Evolutionary conservation across 345 rosid species (phyloP), one percentile per base, ranked within the genome.

Genomic region (Syzygium aqueum): DNA sequence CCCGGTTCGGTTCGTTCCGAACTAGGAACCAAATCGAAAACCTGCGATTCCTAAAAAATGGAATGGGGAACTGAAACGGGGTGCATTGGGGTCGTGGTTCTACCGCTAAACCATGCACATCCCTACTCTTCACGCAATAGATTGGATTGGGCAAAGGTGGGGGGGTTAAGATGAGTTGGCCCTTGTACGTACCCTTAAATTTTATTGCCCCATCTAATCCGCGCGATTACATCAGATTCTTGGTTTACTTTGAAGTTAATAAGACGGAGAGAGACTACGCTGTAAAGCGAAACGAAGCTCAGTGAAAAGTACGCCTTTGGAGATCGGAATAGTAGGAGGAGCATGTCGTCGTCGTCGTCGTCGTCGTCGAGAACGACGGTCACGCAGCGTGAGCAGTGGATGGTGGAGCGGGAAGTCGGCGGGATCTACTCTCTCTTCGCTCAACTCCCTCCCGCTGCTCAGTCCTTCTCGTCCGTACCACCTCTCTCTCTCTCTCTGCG

Each of bases 371-470:
- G 49, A 9, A 6, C 2, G 77, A 97, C 98, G 57, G 94, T 91
- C 89, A 93, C 91, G 89, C 97, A 97, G 89, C 91, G 92, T 10
- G 97, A 95, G 86, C 96, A 95, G 87, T 86, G 91, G 89, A 89
- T 89, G 87, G 98, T 97, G 86, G 92, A 92, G 90, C 88, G 91
- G 33, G 91, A 90, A 40, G 97, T 96, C 49, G 94, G 92, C 88
- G 88, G 89, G 90, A 92, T 96, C 49, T 96, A 91, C 92, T 87
- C 90, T 85, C 27, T 89, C 90, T 94, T 93, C 90, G 89, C 92
- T 51, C 65, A 88, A 10, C 88, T 94, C 87, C 96, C 96, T 86
- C 91, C 77, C 51, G 87, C 50, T 77, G 86, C 93, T 86, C 92
- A 92, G 88, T 90, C 91, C 87, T 89, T 92, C 87, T 33, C 92